phyloP scores from a whole-genome alignment of 176 grass and related monocot genomes.

The Miscanthus lutarioriparius region DNA sequence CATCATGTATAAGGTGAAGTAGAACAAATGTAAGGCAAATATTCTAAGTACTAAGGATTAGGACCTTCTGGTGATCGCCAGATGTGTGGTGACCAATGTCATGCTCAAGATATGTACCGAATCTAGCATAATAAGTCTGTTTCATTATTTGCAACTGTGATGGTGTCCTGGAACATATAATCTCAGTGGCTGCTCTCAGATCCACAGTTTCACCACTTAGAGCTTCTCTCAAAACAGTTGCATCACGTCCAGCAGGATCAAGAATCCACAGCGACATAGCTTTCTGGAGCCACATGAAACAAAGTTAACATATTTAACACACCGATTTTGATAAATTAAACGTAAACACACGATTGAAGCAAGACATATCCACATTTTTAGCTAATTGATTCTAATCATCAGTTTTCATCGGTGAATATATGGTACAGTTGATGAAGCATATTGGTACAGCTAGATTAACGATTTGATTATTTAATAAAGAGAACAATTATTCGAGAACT shows the following conservation, averaged over 20 bases:
- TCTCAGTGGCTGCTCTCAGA: constrained; percentile 75
- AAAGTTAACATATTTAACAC: constrained; percentile 22
- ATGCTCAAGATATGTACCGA: constrained; percentile 72
- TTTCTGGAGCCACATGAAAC: constrained; percentile 57
- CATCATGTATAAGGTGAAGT: background rate
- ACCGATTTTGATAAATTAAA: constrained; percentile 35
- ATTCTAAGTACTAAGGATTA: constrained; percentile 6
- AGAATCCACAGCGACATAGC: constrained; percentile 91
- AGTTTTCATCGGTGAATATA: background rate
- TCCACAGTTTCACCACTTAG: constrained; percentile 62
- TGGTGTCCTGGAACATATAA: constrained; percentile 98
- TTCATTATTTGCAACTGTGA: constrained; percentile 94
- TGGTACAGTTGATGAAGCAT: constrained; percentile 3
- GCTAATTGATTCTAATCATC: background rate
- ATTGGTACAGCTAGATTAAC: background rate
- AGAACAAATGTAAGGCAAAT: constrained; percentile 12
- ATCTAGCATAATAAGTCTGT: constrained; percentile 79
- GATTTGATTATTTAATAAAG: constrained; percentile 21
- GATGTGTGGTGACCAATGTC: constrained; percentile 63
- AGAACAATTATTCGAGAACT: constrained; percentile 6
- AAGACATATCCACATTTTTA: constrained; percentile 14
- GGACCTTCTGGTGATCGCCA: constrained; percentile 92
- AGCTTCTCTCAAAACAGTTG: constrained; percentile 73
- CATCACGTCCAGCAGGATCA: constrained; percentile 94
- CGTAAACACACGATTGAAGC: background rate